phyloP scores from a whole-genome alignment of 2,329 filamentous ascomycete genomes.

The Leptographium flavum region DNA sequence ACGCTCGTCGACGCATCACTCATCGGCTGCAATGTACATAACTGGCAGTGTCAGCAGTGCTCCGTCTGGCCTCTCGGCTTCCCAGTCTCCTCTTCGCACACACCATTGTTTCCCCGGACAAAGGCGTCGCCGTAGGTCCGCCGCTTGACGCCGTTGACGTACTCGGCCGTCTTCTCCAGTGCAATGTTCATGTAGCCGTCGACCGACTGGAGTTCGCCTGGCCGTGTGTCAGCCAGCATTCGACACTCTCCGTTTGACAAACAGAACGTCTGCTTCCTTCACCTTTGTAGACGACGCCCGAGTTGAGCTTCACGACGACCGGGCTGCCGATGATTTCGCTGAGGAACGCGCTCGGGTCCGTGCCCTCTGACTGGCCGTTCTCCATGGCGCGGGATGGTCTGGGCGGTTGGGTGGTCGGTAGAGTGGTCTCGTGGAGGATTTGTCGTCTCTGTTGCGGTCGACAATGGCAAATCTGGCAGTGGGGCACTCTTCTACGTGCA shows the following conservation, averaged over 20 bases:
- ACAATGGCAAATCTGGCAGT: too few species aligned
- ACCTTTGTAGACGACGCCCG: slow-evolving; percentile 98
- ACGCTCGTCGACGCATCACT: background rate
- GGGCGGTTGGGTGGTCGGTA: too few species aligned
- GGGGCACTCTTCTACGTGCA: too few species aligned
- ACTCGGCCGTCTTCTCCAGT: slow-evolving; percentile 87
- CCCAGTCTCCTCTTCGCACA: slow-evolving; percentile 22
- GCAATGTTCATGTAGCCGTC: slow-evolving; percentile 99
- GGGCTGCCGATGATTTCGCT: slow-evolving; percentile 87
- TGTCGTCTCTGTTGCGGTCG: too few species aligned
- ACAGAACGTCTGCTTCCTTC: slow-evolving; percentile 11
- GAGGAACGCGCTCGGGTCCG: slow-evolving; percentile 86
- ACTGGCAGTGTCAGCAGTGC: slow-evolving; percentile 26
- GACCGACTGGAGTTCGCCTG: slow-evolving; percentile 89
- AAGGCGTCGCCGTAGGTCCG: slow-evolving; percentile 88
- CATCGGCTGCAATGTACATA: slow-evolving; percentile 56
- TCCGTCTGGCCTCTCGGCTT: too few species aligned
- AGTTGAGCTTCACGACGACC: slow-evolving; percentile 95
- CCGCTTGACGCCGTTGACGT: slow-evolving; percentile 69
- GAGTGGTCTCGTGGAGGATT: too few species aligned
- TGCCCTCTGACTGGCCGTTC: slow-evolving; percentile 58
- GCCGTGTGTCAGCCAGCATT: background rate
- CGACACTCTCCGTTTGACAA: too few species aligned
- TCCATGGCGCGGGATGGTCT: slow-evolving; percentile 43
- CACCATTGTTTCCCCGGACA: slow-evolving; percentile 85